Evolutionary conservation across 257 asterid genomes (phyloP), one percentile per base, ranked within the genome.

Genomic region (Ilex aquifolium): DNA sequence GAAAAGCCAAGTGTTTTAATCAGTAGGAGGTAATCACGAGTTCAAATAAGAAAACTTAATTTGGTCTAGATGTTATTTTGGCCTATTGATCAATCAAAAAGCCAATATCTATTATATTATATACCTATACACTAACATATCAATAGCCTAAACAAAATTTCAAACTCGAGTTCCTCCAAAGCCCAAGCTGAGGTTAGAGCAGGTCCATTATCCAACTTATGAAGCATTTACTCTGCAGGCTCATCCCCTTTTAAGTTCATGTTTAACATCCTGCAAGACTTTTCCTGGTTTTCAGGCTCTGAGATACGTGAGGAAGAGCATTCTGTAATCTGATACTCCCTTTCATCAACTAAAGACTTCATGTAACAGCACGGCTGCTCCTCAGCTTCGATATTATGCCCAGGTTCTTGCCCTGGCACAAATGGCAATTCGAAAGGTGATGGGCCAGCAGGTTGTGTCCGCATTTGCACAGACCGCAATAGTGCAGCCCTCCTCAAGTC

Each of bases 401-500:
- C 83, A 3, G 73, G 62, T 31, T 85, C 95, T 36, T 73, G 90
- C 21, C 83, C 88, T 6, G 81, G 77, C 77, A 76, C 72, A 44
- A 74, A 66, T 15, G 81, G 71, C 65, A 77, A 56, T 30, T 85
- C 95, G 65, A 65, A 76, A 14, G 80, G 76, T 9, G 85, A 67
- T 36, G 81, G 56, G 42, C 83, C 87, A 4, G 65, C 44, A 49
- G 99, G 91, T 39, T 89, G 97, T 4, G 95, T 57, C 74, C 95
- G 81, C 97, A 93, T 87, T 69, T 92, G 97, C 76, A 89, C 99
- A 3, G 96, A 89, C 13, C 97, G 80, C 64, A 90, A 52, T 59
- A 90, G 97, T 13, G 96, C 95, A 8, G 99, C 95, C 71, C 91
- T 83, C 69, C 99, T 69, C 56, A 93, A 65, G 77, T 93, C 97